These are phyloP conservation scores for Cyclotella distinguenda DNA, from an alignment of 108 stramenopile genomes.

Conservation along the genomic window DNA sequence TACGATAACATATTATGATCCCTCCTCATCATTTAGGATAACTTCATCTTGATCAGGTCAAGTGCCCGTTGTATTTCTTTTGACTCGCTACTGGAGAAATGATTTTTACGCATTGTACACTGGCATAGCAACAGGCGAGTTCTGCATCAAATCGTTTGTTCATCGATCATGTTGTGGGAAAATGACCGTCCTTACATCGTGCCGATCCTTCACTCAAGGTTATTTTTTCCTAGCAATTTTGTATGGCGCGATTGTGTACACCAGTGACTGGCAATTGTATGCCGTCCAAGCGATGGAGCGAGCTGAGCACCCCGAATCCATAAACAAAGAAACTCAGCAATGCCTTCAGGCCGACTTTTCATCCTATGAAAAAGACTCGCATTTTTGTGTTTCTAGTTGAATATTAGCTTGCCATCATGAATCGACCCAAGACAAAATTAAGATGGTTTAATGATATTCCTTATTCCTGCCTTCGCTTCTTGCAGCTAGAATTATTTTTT, in stretches of 20 bases:
- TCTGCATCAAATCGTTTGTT: neutral
- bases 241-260: constrained; percentile 17
- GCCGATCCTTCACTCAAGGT: neutral
- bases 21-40: too few species aligned
- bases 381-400: too few species aligned
- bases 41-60: constrained; percentile 35
- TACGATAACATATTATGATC: too few species aligned
- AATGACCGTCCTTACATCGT: too few species aligned
- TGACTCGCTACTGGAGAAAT: constrained; percentile 64
- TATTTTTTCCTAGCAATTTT: constrained; percentile 28
- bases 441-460: too few species aligned
- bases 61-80: constrained; percentile 73
- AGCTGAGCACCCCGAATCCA: constrained; percentile 35
- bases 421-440: too few species aligned
- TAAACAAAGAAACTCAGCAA: neutral
- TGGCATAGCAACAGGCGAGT: constrained; percentile 65
- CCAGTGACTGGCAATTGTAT: constrained; percentile 60
- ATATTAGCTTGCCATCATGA: too few species aligned
- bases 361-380: too few species aligned
- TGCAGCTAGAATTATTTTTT: neutral
- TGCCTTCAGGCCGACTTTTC: too few species aligned
- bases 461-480: neutral
- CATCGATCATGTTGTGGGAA: too few species aligned
- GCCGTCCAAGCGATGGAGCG: constrained; percentile 45
- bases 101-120: constrained; percentile 73